These are phyloP conservation scores for Penicillium cosmopolitanum DNA, from an alignment of 495 filamentous ascomycete species.

Conservation along the genomic window DNA sequence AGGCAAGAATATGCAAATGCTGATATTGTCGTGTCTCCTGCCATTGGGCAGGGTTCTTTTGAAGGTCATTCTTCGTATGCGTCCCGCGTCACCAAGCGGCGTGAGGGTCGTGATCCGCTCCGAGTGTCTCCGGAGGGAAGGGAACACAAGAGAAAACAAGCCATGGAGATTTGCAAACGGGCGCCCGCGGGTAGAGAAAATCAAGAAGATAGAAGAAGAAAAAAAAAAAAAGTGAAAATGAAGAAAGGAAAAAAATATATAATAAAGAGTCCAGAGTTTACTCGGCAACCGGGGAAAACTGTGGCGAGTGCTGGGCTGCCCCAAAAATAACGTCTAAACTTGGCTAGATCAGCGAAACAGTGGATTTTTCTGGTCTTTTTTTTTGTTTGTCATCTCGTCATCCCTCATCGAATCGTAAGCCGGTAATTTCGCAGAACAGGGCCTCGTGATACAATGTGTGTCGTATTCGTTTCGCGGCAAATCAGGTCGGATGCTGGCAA, in stretches of 20 bases:
- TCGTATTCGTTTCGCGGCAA: conserved; percentile 51
- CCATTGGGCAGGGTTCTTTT: conserved; percentile 37
- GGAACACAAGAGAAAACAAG: conserved; percentile 35
- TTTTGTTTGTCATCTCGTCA: conserved; percentile 58
- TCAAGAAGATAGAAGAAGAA: conserved; percentile 26
- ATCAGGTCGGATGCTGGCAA: conserved; percentile 46
- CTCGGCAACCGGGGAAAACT: conserved; percentile 16
- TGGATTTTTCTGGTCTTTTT: conserved; percentile 44
- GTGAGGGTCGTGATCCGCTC: conserved; percentile 24
- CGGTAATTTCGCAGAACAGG: conserved; percentile 48
- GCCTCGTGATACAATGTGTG: conserved; percentile 51
- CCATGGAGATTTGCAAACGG: conserved; percentile 40
- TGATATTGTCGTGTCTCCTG: conserved; percentile 48
- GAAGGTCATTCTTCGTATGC: conserved; percentile 43
- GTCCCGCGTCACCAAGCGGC: conserved; percentile 33
- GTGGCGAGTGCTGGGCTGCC: conserved; percentile 47
- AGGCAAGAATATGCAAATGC: conserved; percentile 51
- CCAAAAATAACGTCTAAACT: conserved; percentile 54
- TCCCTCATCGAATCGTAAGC: conserved; percentile 60
- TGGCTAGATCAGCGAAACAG: conserved; percentile 51
- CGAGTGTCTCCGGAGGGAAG: conserved; percentile 14
- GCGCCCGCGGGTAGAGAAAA: conserved; percentile 40
- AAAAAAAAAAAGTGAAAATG: conserved; percentile 15
- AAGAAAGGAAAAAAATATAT: conserved; percentile 26
- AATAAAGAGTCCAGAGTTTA: conserved; percentile 20